A percentile compares a stretch with the other conserved stretches of the same genome.
These are phyloP conservation scores for Allantophomopsis cytisporea DNA, from an alignment of 2,329 filamentous ascomycete genomes.

Conservation along the genomic window DNA sequence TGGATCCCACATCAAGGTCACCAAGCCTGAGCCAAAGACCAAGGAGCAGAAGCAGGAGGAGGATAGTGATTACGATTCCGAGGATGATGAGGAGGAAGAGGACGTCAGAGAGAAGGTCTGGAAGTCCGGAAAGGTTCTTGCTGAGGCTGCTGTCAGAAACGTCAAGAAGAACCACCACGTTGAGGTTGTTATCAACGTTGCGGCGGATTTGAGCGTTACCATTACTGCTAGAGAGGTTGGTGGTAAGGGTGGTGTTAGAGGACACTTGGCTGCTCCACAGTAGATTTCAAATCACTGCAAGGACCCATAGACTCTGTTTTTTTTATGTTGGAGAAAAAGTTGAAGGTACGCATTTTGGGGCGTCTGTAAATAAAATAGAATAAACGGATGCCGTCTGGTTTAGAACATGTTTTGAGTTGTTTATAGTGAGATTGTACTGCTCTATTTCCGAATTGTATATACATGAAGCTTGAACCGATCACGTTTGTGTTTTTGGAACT, in stretches of 20 bases:
- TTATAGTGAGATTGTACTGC: too few relatives aligned
- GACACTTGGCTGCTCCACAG: conserved; percentile 14
- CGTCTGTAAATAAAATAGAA: too few relatives aligned
- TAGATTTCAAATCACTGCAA: neutral
- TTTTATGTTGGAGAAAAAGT: too few relatives aligned
- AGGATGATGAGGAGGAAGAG: conserved; percentile 66
- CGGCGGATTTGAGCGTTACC: conserved; percentile 64
- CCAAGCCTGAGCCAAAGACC: conserved; percentile 68
- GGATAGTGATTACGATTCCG: conserved; percentile 43
- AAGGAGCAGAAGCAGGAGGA: conserved; percentile 50
- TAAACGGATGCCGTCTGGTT: too few relatives aligned
- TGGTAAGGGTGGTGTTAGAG: conserved; percentile 18
- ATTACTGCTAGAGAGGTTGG: conserved; percentile 78
- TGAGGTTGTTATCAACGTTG: conserved; percentile 85
- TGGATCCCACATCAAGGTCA: conserved; percentile 82
- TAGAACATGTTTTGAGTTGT: too few relatives aligned
- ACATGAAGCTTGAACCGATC: too few relatives aligned
- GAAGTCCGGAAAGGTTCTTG: conserved; percentile 73
- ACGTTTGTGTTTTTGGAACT: too few relatives aligned
- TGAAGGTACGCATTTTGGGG: too few relatives aligned
- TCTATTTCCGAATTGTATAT: too few relatives aligned
- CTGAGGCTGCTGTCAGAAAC: conserved; percentile 71
- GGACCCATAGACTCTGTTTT: too few relatives aligned
- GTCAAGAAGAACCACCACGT: conserved; percentile 84
- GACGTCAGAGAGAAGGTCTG: conserved; percentile 83